Evolutionary conservation across 2,329 filamentous ascomycete species (phyloP).

Genomic region (Rhexocercosporidium sp.): DNA sequence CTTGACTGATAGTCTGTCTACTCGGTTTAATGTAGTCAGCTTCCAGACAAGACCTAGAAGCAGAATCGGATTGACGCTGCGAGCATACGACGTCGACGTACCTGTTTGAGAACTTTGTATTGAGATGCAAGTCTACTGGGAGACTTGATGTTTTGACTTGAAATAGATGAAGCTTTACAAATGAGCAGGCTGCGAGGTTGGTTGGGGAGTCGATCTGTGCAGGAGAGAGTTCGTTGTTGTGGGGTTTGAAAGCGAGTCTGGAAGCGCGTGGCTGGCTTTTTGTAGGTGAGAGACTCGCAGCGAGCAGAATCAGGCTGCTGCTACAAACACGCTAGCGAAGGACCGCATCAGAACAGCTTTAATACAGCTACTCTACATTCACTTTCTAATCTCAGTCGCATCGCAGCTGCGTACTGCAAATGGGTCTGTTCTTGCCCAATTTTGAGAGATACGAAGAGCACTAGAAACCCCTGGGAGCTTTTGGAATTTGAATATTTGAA

Average conservation of each 20-base stretch:
- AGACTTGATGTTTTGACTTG: neutral
- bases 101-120: neutral
- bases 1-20: neutral
- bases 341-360: neutral
- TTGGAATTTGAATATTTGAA: too few species aligned
- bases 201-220: neutral
- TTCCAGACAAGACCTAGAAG: neutral
- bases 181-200: neutral
- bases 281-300: neutral
- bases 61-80: neutral
- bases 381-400: neutral
- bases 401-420: neutral
- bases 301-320: conserved; percentile 5
- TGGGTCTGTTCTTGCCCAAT: too few species aligned
- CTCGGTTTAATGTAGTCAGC: neutral
- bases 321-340: neutral
- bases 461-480: too few species aligned
- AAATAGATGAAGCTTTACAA: neutral
- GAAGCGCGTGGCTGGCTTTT: neutral
- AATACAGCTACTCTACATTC: neutral
- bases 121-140: neutral
- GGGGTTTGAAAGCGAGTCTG: neutral
- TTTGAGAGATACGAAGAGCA: too few species aligned
- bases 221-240: neutral
- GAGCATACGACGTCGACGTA: neutral